Evolutionary conservation across 1,284 basidiomycete species (phyloP).

Genomic region (Xanthoconium separans): DNA sequence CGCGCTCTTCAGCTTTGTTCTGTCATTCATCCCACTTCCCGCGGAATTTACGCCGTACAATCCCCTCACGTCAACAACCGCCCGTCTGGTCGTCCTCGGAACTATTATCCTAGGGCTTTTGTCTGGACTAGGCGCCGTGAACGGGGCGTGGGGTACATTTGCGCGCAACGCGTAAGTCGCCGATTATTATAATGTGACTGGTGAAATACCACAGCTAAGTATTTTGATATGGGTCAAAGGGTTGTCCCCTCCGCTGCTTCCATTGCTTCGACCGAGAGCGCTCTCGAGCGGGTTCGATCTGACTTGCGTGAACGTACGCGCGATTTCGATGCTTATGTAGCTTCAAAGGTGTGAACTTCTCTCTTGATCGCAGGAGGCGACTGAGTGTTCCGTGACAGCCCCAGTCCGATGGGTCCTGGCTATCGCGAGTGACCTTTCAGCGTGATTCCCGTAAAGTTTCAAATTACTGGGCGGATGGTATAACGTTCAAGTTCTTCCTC

Average conservation of each 20-base stretch:
- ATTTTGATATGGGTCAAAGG: slow-evolving; percentile 20
- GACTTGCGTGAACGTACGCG: slow-evolving; percentile 32
- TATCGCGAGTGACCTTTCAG: slow-evolving; percentile 31
- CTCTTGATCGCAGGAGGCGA: slow-evolving; percentile 3
- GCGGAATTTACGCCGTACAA: slow-evolving; percentile 42
- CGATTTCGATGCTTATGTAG: slow-evolving; percentile 24
- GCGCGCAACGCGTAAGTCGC: slow-evolving; percentile 23
- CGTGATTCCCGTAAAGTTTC: slow-evolving; percentile 31
- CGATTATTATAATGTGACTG: slow-evolving; percentile 11
- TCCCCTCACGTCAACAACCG: slow-evolving; percentile 45
- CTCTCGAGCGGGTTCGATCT: slow-evolving; percentile 32
- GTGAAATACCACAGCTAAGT: slow-evolving; percentile 5
- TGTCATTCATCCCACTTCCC: slow-evolving; percentile 70
- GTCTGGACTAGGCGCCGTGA: slow-evolving; percentile 74
- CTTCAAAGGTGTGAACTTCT: slow-evolving; percentile 26
- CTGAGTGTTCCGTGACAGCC: slow-evolving; percentile 21
- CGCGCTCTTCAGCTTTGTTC: slow-evolving; percentile 51
- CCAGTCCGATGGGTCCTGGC: slow-evolving; percentile 27
- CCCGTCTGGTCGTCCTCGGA: slow-evolving; percentile 72
- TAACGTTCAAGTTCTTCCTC: slow-evolving; percentile 4
- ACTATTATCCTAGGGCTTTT: slow-evolving; percentile 69
- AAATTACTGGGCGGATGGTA: neutral
- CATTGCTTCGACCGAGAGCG: slow-evolving; percentile 32
- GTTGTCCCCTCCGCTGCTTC: slow-evolving; percentile 25
- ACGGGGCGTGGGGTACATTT: slow-evolving; percentile 56